Evolutionary conservation across 371 early-diverging fungal genomes (phyloP), one percentile per base, ranked within the genome.

Genomic region (Lichtheimia ramosa): DNA sequence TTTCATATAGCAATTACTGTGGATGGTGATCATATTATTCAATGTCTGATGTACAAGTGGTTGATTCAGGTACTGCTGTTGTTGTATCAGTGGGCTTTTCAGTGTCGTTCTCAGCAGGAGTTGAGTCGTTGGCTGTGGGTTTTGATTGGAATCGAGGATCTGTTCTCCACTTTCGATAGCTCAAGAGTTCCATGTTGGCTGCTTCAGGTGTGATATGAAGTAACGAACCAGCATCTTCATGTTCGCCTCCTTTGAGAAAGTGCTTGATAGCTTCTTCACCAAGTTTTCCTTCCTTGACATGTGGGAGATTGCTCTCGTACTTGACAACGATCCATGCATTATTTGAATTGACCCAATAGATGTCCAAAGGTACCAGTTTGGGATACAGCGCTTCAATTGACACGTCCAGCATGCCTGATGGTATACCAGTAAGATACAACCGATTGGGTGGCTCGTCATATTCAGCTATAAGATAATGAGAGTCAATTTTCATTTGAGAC

Each of bases 361-460:
- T 61, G 2, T 65, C 59, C 48, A 69, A 53, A 2, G 85, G 82
- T 23, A 61, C 61, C 21, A 73, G 64, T 24, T 75, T 61, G 3
- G 60, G 69, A 58, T 80, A 83, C 14, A 85, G 60, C 3, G 65
- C 57, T 50, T 81, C 75, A 16, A 85, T 57, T 2, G 75, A 75
- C 15, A 63, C 43, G 3, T 68, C 73, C 13, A 66, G 63, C 34
- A 72, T 43, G n/a, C 68, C 70, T 7, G 60, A 12, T 12, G 81
- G 83, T 20, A 83, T 69, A 58, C 82, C 79, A 23, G 59, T 73
- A 40, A 85, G 65, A 43, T 64, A 68, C 57, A 77, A 81, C 56
- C 49, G 63, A 28, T 68, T 73, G 5, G 74, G 76, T 3, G 62
- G 64, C 4, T 70, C 68, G 15, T 65, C 59, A 10, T 34, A 34